phyloP scores from a whole-genome alignment of 2,329 filamentous ascomycete species.

The Acrocalymma vagum region DNA sequence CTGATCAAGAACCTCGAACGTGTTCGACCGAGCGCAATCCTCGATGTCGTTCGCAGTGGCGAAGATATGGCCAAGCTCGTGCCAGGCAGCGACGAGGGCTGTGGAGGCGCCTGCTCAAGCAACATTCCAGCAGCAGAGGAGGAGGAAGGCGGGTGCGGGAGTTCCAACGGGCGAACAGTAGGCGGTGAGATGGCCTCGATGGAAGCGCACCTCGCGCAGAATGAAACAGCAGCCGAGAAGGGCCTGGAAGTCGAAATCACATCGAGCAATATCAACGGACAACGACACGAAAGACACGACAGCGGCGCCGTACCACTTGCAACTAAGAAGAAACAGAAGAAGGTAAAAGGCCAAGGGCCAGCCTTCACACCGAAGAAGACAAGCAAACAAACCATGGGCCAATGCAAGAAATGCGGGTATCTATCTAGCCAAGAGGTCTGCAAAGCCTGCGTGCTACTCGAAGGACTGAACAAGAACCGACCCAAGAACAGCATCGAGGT shows the following conservation, averaged over 20 bases:
- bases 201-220: slow-evolving; percentile 74
- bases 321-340: slow-evolving; percentile 30
- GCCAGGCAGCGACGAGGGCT: slow-evolving; percentile 57
- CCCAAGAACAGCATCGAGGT: slow-evolving; percentile 51
- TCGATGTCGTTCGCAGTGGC: slow-evolving; percentile 93
- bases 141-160: slow-evolving; percentile 78
- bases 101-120: slow-evolving; percentile 40
- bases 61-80: slow-evolving; percentile 96
- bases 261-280: slow-evolving; percentile 39
- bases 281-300: slow-evolving; percentile 44
- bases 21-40: slow-evolving; percentile 89
- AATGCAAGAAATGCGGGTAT: slow-evolving; percentile 89
- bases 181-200: slow-evolving; percentile 84
- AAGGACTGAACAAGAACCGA: slow-evolving; percentile 82
- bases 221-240: slow-evolving; percentile 65
- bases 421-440: slow-evolving; percentile 94
- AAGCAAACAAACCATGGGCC: slow-evolving; percentile 75
- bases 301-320: slow-evolving; percentile 21
- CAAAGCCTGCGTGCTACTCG: slow-evolving; percentile 90
- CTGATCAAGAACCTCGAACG: slow-evolving; percentile 96
- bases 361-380: slow-evolving; percentile 37
- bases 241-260: slow-evolving; percentile 74
- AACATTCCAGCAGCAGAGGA: slow-evolving; percentile 58
- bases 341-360: slow-evolving; percentile 22
- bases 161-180: slow-evolving; percentile 69